These are phyloP conservation scores for Talinum fruticosum DNA, from an alignment of 148 eudicot genomes.

Conservation along the genomic window DNA sequence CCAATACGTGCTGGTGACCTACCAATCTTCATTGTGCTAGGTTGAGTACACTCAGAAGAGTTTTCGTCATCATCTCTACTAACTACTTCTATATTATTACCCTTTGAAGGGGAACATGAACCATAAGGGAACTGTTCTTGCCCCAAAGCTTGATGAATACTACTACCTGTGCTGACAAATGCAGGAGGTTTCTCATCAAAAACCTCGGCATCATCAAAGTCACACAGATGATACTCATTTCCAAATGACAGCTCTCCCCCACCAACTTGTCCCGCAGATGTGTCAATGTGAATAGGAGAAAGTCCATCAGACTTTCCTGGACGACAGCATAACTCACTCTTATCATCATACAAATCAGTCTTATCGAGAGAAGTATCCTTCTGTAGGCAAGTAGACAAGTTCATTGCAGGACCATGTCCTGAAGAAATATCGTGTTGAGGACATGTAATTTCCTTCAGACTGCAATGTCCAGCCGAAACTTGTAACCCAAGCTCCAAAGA, in stretches of 20 bases:
- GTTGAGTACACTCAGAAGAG: constrained; percentile 62
- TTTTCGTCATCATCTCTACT: constrained; percentile 97
- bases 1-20: constrained; percentile 54
- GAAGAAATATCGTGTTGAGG: constrained; percentile 39
- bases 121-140: constrained; percentile 37
- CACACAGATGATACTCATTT: constrained; percentile 34
- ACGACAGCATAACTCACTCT: constrained; percentile 33
- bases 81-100: constrained; percentile 70
- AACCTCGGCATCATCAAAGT: constrained; percentile 35
- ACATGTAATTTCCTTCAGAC: constrained; percentile 26
- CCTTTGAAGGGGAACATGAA: constrained; percentile 44
- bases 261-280: constrained; percentile 29
- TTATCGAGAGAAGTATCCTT: constrained; percentile 37
- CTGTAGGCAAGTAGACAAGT: constrained; percentile 47
- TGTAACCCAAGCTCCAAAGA: constrained; percentile 41
- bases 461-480: constrained; percentile 12
- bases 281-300: constrained; percentile 24
- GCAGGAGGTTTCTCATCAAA: constrained; percentile 40
- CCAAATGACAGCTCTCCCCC: constrained; percentile 34
- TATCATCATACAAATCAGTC: constrained; percentile 36
- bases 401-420: constrained; percentile 46
- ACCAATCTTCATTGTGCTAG: constrained; percentile 52
- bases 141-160: constrained; percentile 44
- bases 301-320: constrained; percentile 28
- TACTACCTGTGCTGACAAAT: constrained; percentile 42